Percentiles rank a stretch among this genome's conserved stretches.
Conservation (phyloP, 768 basidiomycete genomes). For the Suillus clintonianus region DNA sequence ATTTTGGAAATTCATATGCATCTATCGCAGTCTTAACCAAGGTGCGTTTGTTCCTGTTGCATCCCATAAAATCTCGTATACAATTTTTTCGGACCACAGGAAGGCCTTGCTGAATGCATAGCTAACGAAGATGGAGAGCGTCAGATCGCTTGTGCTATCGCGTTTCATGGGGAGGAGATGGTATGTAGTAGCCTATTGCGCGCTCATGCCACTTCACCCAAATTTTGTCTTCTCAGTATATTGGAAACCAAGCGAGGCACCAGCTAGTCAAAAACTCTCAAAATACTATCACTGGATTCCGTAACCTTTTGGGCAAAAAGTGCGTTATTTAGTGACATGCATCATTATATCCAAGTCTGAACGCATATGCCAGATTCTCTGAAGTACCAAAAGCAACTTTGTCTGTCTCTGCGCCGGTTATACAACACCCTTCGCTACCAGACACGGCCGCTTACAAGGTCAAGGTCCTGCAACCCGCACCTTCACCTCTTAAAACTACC, state of each 20-base stretch:
- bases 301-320: slow-evolving; percentile 92
- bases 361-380: slow-evolving; percentile 58
- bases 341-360: not conserved
- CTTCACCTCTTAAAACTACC: slow-evolving; percentile 62
- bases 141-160: slow-evolving; percentile 92
- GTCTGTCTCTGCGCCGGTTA: slow-evolving; percentile 65
- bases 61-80: not conserved
- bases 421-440: slow-evolving; percentile 70
- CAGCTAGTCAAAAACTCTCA: slow-evolving; percentile 94
- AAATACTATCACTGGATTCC: slow-evolving; percentile 95
- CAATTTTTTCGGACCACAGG: slow-evolving; percentile 45
- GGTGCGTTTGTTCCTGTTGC: slow-evolving; percentile 43
- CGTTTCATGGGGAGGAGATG: slow-evolving; percentile 89
- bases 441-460: slow-evolving; percentile 86
- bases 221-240: slow-evolving; percentile 61
- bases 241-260: slow-evolving; percentile 90
- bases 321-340: slow-evolving; percentile 36
- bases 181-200: slow-evolving; percentile 46
- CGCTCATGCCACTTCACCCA: slow-evolving; percentile 5
- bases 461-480: slow-evolving; percentile 75
- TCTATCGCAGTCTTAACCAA: slow-evolving; percentile 96
- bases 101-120: slow-evolving; percentile 91
- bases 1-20: slow-evolving; percentile 94
- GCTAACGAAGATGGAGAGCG: slow-evolving; percentile 99
- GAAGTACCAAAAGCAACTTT: slow-evolving; percentile 60